Percentiles rank a stretch among this genome's conserved stretches.
phyloP scores from a whole-genome alignment of 2,329 filamentous ascomycete species.

The Talaromyces sp. region DNA sequence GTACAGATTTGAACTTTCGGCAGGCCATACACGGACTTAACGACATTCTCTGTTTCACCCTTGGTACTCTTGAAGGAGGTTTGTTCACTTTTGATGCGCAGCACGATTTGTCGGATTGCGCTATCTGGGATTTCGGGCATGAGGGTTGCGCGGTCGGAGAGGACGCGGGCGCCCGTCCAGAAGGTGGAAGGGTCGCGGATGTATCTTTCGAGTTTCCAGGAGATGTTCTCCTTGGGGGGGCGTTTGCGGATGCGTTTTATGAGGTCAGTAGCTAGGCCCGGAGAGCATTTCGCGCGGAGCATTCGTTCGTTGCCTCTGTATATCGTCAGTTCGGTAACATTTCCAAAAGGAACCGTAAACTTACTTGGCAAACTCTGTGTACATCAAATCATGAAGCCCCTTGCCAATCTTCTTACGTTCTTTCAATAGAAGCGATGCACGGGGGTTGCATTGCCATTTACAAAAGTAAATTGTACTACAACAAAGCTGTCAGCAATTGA shows the following conservation, averaged over 20 bases:
- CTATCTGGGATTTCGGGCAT: constrained; percentile 39
- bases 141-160: constrained; percentile 42
- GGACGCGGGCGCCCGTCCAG: constrained; percentile 36
- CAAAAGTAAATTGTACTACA: constrained; percentile 29
- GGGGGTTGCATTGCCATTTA: constrained; percentile 31
- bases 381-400: constrained; percentile 47
- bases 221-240: constrained; percentile 26
- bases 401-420: constrained; percentile 37
- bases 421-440: constrained; percentile 33
- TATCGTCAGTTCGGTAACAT: background rate
- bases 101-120: constrained; percentile 40
- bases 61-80: constrained; percentile 1
- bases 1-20: constrained; percentile 41
- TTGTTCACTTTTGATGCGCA: constrained; percentile 35
- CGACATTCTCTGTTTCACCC: background rate
- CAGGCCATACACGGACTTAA: constrained; percentile 8
- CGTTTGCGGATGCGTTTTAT: constrained; percentile 34
- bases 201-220: constrained; percentile 39
- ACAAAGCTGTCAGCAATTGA: background rate
- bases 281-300: constrained; percentile 38
- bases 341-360: background rate
- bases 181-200: constrained; percentile 35
- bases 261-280: constrained; percentile 36
- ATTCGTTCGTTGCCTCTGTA: constrained; percentile 35
- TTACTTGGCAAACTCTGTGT: constrained; percentile 46